Evolutionary conservation across 108 stramenopile genomes (phyloP).

Genomic region (Nitzschia sp.): DNA sequence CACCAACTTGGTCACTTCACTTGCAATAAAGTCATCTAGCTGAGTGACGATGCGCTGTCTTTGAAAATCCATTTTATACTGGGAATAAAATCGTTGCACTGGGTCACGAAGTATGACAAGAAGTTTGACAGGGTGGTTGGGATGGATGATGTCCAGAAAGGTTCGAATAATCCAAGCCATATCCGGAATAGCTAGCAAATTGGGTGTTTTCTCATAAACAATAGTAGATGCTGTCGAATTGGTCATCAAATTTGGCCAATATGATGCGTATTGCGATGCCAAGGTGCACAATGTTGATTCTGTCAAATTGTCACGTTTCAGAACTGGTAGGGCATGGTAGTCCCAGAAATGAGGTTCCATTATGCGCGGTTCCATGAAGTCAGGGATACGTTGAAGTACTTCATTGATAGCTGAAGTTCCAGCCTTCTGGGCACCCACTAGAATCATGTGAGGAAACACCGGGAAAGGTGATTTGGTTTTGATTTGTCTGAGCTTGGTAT

Average conservation of each 20-base stretch:
- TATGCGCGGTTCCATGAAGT: conserved; percentile 49
- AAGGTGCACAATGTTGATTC: background rate
- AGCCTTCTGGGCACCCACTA: conserved; percentile 83
- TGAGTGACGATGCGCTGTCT: background rate
- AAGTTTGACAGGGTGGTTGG: conserved; percentile 32
- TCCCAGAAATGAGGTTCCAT: conserved; percentile 91
- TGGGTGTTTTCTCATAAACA: conserved; percentile 54
- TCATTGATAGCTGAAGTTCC: conserved; percentile 85
- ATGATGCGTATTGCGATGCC: background rate
- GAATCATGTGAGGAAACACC: conserved; percentile 53
- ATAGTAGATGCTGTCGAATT: conserved; percentile 53
- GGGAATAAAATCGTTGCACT: conserved; percentile 71
- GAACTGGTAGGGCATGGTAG: background rate
- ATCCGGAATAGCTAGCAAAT: conserved; percentile 32
- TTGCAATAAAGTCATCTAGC: background rate
- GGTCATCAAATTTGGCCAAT: background rate
- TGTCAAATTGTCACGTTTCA: background rate
- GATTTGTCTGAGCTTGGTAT: background rate
- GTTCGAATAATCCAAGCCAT: background rate
- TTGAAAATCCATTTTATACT: conserved; percentile 75
- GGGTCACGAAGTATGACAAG: conserved; percentile 85
- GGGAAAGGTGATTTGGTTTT: background rate
- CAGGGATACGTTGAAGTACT: conserved; percentile 75
- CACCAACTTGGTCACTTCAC: background rate
- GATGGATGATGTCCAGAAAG: background rate